A percentile compares a stretch with the other conserved stretches of the same genome.
phyloP scores from a whole-genome alignment of 768 basidiomycete genomes.

The Podaxis pistillaris region DNA sequence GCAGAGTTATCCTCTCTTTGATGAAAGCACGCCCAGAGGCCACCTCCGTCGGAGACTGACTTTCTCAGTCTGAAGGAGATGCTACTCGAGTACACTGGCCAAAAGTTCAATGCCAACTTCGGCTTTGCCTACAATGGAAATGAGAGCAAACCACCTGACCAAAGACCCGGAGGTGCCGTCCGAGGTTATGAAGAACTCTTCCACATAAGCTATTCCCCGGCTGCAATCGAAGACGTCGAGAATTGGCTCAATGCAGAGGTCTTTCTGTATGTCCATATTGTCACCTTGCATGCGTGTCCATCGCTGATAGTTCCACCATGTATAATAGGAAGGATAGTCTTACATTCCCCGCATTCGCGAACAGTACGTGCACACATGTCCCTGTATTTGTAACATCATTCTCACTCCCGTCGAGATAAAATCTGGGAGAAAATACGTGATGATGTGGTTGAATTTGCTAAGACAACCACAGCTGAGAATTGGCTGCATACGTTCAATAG shows the following conservation, averaged over 20 bases:
- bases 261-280: not conserved
- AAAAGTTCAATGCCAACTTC: not conserved
- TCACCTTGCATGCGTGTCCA: not conserved
- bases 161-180: not conserved
- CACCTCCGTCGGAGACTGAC: not conserved
- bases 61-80: not conserved
- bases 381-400: not conserved
- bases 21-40: not conserved
- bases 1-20: not conserved
- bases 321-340: not conserved
- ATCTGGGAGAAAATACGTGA: not conserved
- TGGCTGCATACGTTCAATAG: not conserved
- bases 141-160: not conserved
- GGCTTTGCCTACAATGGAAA: not conserved
- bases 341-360: not conserved
- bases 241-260: not conserved
- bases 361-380: not conserved
- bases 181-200: not conserved
- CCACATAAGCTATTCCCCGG: not conserved
- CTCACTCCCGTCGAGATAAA: not conserved
- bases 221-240: not conserved
- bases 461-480: not conserved
- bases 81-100: not conserved
- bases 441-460: not conserved
- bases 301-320: not conserved